phyloP scores from a whole-genome alignment of 768 basidiomycete genomes.

The Boletus bicolor region DNA sequence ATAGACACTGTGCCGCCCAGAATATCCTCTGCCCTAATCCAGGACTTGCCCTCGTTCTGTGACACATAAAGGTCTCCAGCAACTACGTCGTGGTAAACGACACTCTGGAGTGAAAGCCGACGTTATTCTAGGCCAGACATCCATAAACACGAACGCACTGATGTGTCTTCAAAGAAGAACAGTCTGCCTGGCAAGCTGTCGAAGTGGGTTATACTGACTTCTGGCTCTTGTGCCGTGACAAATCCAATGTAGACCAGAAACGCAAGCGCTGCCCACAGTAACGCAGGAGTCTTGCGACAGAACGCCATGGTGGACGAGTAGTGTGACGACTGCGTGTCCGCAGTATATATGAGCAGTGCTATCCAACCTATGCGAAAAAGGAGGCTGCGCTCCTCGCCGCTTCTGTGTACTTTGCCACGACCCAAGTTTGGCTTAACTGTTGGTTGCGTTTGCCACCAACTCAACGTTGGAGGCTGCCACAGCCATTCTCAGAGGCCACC shows the following conservation, averaged over 20 bases:
- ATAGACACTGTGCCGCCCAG: constrained; percentile 57
- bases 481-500: background rate
- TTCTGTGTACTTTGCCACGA: constrained; percentile 12
- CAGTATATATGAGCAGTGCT: background rate
- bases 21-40: constrained; percentile 50
- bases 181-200: constrained; percentile 69
- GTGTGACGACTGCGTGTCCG: constrained; percentile 13
- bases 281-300: constrained; percentile 26
- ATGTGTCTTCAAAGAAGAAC: constrained; percentile 92
- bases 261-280: constrained; percentile 25
- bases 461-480: background rate
- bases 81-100: constrained; percentile 78
- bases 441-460: background rate
- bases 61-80: constrained; percentile 74
- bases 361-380: background rate
- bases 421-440: background rate
- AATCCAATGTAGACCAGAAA: constrained; percentile 22
- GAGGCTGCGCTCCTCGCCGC: constrained; percentile 1
- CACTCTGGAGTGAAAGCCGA: constrained; percentile 39
- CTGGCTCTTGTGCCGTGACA: constrained; percentile 43
- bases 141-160: constrained; percentile 52
- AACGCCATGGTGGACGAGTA: constrained; percentile 27
- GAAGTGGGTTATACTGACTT: constrained; percentile 52
- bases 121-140: background rate
- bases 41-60: constrained; percentile 79